Evolutionary conservation across 129 eudicot genomes (phyloP).

Genomic region (Chrysanthemum lavandulifolium): DNA sequence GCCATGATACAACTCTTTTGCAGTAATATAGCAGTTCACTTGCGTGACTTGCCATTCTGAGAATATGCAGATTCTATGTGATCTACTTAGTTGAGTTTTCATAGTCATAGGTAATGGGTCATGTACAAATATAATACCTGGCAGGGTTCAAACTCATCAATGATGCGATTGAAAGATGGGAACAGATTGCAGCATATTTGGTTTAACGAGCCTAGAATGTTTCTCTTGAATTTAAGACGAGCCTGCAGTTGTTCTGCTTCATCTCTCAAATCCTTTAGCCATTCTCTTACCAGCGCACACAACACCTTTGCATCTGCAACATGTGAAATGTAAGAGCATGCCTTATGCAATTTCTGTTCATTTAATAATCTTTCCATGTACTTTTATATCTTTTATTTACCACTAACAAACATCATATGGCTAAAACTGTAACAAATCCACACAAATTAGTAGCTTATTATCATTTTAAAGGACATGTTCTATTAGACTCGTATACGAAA

Average conservation of each 20-base stretch:
- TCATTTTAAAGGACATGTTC: constrained; percentile 10
- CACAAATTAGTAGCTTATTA: neutral
- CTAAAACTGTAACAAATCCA: constrained; percentile 13
- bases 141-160: constrained; percentile 63
- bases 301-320: constrained; percentile 60
- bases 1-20: neutral
- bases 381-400: constrained; percentile 3
- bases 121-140: constrained; percentile 45
- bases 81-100: constrained; percentile 11
- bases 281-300: constrained; percentile 53
- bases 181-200: constrained; percentile 74
- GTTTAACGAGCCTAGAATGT: constrained; percentile 48
- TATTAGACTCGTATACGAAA: neutral
- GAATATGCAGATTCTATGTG: neutral
- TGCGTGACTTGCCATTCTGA: neutral
- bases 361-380: constrained; percentile 10
- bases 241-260: constrained; percentile 62
- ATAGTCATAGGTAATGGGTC: constrained; percentile 4
- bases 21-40: constrained; percentile 8
- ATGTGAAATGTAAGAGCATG: constrained; percentile 19
- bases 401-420: constrained; percentile 12
- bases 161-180: constrained; percentile 51
- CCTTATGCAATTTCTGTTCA: constrained; percentile 11
- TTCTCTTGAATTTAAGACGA: constrained; percentile 60
- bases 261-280: constrained; percentile 75